A percentile compares a stretch with the other conserved stretches of the same genome.
phyloP scores from a whole-genome alignment of 2,329 filamentous ascomycete genomes.

The Penicillium sp. region DNA sequence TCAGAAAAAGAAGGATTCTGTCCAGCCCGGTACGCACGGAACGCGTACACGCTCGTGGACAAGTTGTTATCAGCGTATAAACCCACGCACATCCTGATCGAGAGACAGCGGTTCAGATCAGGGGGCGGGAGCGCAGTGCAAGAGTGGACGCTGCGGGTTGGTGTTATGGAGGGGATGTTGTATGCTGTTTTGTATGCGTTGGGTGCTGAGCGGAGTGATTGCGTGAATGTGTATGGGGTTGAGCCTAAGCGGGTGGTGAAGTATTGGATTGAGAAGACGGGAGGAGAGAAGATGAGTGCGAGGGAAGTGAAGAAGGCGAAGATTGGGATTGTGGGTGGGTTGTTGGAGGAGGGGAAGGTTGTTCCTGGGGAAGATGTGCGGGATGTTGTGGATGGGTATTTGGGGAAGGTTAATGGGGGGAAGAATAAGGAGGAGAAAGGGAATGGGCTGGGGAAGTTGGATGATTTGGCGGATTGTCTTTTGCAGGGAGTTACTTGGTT shows the following conservation, averaged over 20 bases:
- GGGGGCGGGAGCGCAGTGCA: constrained; percentile 60
- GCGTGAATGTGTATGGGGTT: constrained; percentile 50
- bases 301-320: constrained; percentile 50
- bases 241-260: constrained; percentile 51
- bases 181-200: constrained; percentile 63
- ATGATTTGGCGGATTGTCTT: constrained; percentile 75
- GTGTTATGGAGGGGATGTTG: constrained; percentile 75
- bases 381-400: constrained; percentile 26
- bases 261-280: constrained; percentile 46
- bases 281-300: constrained; percentile 19
- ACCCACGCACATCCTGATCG: constrained; percentile 67
- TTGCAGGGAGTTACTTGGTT: constrained; percentile 73
- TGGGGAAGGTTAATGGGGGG: constrained; percentile 25
- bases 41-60: constrained; percentile 53
- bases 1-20: constrained; percentile 42
- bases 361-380: constrained; percentile 7
- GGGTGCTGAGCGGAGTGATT: no score
- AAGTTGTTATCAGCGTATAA: constrained; percentile 47
- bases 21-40: constrained; percentile 50
- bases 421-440: constrained; percentile 15
- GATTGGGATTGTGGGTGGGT: constrained; percentile 56
- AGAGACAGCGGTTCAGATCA: constrained; percentile 60
- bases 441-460: constrained; percentile 55
- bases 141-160: constrained; percentile 79
- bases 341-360: constrained; percentile 7